A percentile compares a stretch with the other conserved stretches of the same genome.
Conservation (phyloP, 345 rosid genomes). For the Leavenworthia alabamica region DNA sequence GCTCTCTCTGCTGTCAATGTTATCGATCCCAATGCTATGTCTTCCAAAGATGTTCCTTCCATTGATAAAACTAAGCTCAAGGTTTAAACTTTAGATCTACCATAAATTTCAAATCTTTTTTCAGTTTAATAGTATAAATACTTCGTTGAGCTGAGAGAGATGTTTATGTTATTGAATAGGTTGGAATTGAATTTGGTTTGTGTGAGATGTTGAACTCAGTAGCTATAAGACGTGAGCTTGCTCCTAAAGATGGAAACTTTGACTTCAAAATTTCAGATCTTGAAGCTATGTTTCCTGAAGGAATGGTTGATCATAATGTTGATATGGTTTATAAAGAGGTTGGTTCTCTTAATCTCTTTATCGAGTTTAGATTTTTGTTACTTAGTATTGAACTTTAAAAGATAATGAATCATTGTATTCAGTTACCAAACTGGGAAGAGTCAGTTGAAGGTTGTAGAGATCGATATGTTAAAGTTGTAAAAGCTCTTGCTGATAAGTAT, state of each 20-base stretch:
- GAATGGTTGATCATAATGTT: constrained; percentile 47
- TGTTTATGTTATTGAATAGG: too few species aligned
- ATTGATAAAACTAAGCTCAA: constrained; percentile 50
- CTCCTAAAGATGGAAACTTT: constrained; percentile 57
- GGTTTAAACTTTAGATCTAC: too few species aligned
- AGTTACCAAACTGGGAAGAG: constrained; percentile 83
- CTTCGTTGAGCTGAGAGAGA: too few species aligned
- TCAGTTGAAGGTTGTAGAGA: constrained; percentile 30
- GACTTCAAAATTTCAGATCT: constrained; percentile 46
- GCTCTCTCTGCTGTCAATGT: constrained; percentile 49
- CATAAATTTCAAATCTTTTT: too few species aligned
- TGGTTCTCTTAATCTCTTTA: too few species aligned
- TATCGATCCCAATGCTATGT: constrained; percentile 22
- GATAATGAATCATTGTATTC: too few species aligned
- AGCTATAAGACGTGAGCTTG: constrained; percentile 42
- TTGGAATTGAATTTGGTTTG: constrained; percentile 66
- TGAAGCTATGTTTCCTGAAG: constrained; percentile 52
- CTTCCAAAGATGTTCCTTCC: constrained; percentile 25
- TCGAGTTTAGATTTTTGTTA: too few species aligned
- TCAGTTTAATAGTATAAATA: too few species aligned
- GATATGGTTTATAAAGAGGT: constrained; percentile 51
- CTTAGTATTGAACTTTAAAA: too few species aligned
- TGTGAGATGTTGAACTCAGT: constrained; percentile 56
- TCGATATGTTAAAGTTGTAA: constrained; percentile 42
- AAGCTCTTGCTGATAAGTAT: constrained; percentile 66